These are phyloP conservation scores for Nymphaea thermarum DNA, from an alignment of 164 flowering plant genomes.

Conservation along the genomic window DNA sequence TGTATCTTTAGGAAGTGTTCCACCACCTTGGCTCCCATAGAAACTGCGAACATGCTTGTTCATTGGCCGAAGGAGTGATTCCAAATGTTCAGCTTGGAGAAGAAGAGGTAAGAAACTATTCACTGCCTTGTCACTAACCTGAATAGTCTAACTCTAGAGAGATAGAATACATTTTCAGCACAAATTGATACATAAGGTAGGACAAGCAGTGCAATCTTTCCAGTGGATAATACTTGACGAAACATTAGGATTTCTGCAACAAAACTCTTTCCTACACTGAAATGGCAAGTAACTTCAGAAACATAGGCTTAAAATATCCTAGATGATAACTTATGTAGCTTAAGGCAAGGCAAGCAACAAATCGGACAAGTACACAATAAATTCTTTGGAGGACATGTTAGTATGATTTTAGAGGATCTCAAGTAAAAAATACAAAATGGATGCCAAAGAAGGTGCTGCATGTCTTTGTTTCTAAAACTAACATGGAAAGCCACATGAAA, in stretches of 20 bases:
- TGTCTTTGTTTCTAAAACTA: too few species aligned
- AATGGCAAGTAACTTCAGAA: constrained; percentile 4
- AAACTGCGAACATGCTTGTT: constrained; percentile 89
- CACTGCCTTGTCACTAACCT: too few species aligned
- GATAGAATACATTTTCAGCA: constrained; percentile 63
- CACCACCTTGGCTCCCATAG: constrained; percentile 95
- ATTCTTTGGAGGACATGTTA: too few species aligned
- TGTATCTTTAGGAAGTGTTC: constrained; percentile 87
- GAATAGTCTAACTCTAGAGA: neutral
- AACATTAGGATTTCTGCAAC: constrained; percentile 97
- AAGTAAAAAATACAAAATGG: too few species aligned
- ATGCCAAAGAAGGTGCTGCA: too few species aligned
- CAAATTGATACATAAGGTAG: constrained; percentile 97
- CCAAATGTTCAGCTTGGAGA: constrained; percentile 84
- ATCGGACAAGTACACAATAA: neutral
- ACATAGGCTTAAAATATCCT: neutral
- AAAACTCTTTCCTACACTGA: constrained; percentile 98
- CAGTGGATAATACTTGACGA: constrained; percentile 55
- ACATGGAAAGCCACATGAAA: too few species aligned
- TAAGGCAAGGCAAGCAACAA: neutral
- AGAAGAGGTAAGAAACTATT: neutral
- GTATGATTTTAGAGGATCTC: too few species aligned
- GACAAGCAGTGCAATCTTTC: constrained; percentile 89
- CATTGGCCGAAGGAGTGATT: constrained; percentile 71
- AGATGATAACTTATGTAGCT: neutral